Conservation (phyloP, 2,329 filamentous ascomycete genomes). For the Cladosporium sphaerospermum region DNA sequence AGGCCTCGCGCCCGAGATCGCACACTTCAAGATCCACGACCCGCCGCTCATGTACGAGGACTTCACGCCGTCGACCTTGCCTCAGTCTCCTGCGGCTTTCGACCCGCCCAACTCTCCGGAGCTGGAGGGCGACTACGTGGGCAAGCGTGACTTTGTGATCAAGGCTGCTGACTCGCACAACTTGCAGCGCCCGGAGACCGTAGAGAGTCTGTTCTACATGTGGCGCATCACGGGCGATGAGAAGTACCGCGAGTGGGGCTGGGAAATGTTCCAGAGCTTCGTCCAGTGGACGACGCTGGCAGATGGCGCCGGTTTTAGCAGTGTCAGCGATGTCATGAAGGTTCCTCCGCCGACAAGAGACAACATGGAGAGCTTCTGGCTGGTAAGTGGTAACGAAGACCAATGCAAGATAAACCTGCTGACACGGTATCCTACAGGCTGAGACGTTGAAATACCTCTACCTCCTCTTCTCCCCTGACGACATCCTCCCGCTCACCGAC, state of each 20-base stretch:
- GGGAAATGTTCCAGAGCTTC: slow-evolving; percentile 96
- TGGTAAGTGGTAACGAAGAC: slow-evolving; percentile 51
- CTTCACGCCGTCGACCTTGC: slow-evolving; percentile 36
- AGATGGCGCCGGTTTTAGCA: slow-evolving; percentile 75
- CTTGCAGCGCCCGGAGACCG: slow-evolving; percentile 87
- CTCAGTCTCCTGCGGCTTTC: slow-evolving; percentile 42
- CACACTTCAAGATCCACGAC: slow-evolving; percentile 72
- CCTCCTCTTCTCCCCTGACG: slow-evolving; percentile 78
- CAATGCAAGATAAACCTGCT: neutral
- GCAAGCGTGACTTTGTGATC: slow-evolving; percentile 74
- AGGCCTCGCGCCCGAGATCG: slow-evolving; percentile 89
- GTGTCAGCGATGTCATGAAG: slow-evolving; percentile 65
- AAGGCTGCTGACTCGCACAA: slow-evolving; percentile 85
- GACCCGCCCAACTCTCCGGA: slow-evolving; percentile 24
- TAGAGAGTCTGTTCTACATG: slow-evolving; percentile 97
- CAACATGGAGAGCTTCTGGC: slow-evolving; percentile 99
- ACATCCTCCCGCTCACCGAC: slow-evolving; percentile 76
- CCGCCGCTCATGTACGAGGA: slow-evolving; percentile 59
- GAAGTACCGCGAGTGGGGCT: slow-evolving; percentile 91
- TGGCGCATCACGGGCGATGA: slow-evolving; percentile 92
- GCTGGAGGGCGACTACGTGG: slow-evolving; percentile 46
- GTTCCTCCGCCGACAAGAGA: slow-evolving; percentile 67
- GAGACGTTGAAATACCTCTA: slow-evolving; percentile 99
- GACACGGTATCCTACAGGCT: slow-evolving; percentile 48
- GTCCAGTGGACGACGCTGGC: slow-evolving; percentile 75